Evolutionary conservation across 192 early-diverging fungal genomes (phyloP), one percentile per base, ranked within the genome.

Genomic region (Coemansia sp.): DNA sequence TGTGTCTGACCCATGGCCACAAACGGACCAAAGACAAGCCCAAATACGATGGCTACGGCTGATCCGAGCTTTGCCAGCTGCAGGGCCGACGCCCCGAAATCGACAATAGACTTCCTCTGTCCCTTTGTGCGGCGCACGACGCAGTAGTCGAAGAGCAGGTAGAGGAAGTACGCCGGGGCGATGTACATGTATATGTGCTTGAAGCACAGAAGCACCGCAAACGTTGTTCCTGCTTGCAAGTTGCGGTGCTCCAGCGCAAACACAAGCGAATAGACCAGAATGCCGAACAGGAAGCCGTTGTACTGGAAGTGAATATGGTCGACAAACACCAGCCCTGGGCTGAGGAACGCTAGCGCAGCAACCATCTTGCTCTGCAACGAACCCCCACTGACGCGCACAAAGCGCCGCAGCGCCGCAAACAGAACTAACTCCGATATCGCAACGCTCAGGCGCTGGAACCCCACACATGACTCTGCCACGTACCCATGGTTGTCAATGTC

Each of bases 301-400:
- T 99, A 99, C 75, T 99, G 96, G 66, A 99, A 99, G 79, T 99
- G 96, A 58, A 94, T 90, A 75, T 95, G 90, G 80, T 99, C 96
- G 20, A 99, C 94, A 71, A 97, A 88, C 39, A 90, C 61, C 13
- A 92, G 73, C 0, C 91, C 91, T 23, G 90, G 89, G 66, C 90
- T 87, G 10, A 91, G 64, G 43, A 91, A 87, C 42, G 82, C 67
- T 9, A 88, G 85, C 25, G 81, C 83, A 10, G 79, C 88, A 20
- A 89, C 75, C 30, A 87, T 68, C 61, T 70, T 77, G 31, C 63
- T 66, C 61, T 67, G 58, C 18, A 45, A 64, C 12, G 74, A 65
- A 37, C 45, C 20, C 13, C 64, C 69, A 45, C 29, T 53, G 12
- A 59, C 39, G 29, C 46, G 59, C 52, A 69, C 75, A 61, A 77